phyloP scores from a whole-genome alignment of 2,329 filamentous ascomycete genomes.

The Cercospora sp. region DNA sequence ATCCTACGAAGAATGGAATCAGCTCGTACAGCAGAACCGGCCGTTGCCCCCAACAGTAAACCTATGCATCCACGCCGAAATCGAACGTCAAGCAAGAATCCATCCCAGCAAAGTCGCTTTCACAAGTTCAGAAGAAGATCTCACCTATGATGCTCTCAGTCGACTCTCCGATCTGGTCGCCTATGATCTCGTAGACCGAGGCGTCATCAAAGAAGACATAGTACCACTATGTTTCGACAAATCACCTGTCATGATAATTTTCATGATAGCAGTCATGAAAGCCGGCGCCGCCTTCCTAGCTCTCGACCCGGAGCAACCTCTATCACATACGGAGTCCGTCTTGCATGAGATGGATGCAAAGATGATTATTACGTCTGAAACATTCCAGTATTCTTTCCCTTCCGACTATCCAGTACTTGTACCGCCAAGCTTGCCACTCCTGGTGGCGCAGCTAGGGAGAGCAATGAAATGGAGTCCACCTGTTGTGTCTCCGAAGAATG shows the following conservation, averaged over 20 bases:
- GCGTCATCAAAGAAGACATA: not conserved
- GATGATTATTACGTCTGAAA: conserved; percentile 17
- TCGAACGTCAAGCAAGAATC: not conserved
- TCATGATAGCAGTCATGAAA: conserved; percentile 44
- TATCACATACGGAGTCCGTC: conserved; percentile 7
- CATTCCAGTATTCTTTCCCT: not conserved
- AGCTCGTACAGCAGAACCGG: not conserved
- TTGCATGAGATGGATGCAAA: conserved; percentile 30
- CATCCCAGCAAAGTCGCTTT: conserved; percentile 5
- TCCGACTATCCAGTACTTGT: conserved; percentile 1
- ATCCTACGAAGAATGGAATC: not conserved
- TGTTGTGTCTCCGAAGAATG: not conserved
- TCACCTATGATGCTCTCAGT: conserved; percentile 1
- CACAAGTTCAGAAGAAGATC: not conserved
- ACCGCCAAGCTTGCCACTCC: not conserved
- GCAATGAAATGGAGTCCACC: not conserved
- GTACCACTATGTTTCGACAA: conserved; percentile 43
- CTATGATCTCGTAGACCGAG: conserved; percentile 1
- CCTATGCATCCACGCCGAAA: not conserved
- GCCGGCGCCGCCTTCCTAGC: conserved; percentile 42
- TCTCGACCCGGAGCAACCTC: conserved; percentile 39
- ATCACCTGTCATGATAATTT: conserved; percentile 40
- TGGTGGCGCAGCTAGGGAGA: conserved; percentile 1
- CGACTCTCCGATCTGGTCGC: conserved; percentile 4
- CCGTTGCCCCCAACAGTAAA: not conserved